phyloP scores from a whole-genome alignment of 2,329 filamentous ascomycete species.

The Sporothrix dimorphospora region DNA sequence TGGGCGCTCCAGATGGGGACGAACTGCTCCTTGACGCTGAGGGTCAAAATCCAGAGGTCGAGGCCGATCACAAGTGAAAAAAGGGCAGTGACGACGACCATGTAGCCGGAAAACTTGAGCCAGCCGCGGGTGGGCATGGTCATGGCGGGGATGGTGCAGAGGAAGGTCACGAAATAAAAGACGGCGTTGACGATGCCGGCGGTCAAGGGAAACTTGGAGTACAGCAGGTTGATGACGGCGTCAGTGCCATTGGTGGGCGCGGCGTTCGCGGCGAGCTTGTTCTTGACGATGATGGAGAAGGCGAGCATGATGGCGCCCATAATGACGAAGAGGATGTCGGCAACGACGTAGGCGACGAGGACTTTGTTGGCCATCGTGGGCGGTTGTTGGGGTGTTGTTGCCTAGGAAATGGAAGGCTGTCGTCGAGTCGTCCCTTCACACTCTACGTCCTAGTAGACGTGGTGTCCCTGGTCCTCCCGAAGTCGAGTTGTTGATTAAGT shows the following conservation, averaged over 20 bases:
- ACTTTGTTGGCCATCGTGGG: slow-evolving; percentile 58
- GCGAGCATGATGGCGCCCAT: slow-evolving; percentile 59
- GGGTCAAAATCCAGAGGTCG: slow-evolving; percentile 72
- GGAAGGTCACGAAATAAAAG: slow-evolving; percentile 71
- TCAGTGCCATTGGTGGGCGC: slow-evolving; percentile 50
- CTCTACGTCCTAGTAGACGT: slow-evolving; percentile 10
- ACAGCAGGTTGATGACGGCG: slow-evolving; percentile 56
- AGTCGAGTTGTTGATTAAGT: background rate
- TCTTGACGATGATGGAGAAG: slow-evolving; percentile 55
- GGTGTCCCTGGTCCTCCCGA: background rate
- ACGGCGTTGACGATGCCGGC: slow-evolving; percentile 73
- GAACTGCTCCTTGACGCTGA: slow-evolving; percentile 68
- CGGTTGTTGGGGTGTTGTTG: background rate
- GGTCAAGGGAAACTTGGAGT: slow-evolving; percentile 57
- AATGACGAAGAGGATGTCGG: slow-evolving; percentile 56
- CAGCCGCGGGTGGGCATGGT: slow-evolving; percentile 67
- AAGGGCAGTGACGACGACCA: slow-evolving; percentile 63
- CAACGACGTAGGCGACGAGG: slow-evolving; percentile 52
- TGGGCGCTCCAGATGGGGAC: slow-evolving; percentile 63
- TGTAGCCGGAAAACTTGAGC: slow-evolving; percentile 70
- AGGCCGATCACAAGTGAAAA: slow-evolving; percentile 70
- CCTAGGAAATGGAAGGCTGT: background rate
- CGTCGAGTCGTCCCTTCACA: slow-evolving; percentile 3
- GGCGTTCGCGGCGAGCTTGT: slow-evolving; percentile 49
- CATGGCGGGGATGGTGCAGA: slow-evolving; percentile 71